Evolutionary conservation across 257 asterid species (phyloP).

Genomic region (Plectranthus barbatus): DNA sequence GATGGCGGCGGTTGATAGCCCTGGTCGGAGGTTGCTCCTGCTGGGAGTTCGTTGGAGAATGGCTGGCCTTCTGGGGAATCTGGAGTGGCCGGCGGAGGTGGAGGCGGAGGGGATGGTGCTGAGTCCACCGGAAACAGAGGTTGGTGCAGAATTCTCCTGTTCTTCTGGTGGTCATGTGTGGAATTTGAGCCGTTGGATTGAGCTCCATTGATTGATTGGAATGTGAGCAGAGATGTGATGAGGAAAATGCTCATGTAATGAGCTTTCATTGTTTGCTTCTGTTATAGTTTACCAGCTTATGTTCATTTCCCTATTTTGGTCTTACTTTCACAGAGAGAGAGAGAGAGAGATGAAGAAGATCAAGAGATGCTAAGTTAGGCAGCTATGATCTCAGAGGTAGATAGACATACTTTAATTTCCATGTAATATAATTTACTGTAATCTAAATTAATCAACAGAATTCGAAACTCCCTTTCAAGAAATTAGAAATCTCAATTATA

Average conservation of each 20-base stretch:
- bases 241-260: constrained; percentile 23
- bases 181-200: not conserved
- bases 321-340: not conserved
- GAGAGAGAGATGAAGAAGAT: constrained; percentile 27
- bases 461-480: too few relatives aligned
- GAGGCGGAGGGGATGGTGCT: constrained; percentile 35
- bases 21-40: constrained; percentile 35
- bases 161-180: not conserved
- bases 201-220: constrained; percentile 19
- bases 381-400: constrained; percentile 15
- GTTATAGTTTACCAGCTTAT: not conserved
- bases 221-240: constrained; percentile 12
- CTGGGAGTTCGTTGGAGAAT: constrained; percentile 54
- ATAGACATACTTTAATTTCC: too few relatives aligned
- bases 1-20: constrained; percentile 38
- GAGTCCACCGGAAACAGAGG: constrained; percentile 54
- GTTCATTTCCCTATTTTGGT: constrained; percentile 25
- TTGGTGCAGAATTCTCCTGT: constrained; percentile 68
- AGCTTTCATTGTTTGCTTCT: constrained; percentile 34
- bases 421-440: too few relatives aligned
- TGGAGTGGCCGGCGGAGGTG: constrained; percentile 27
- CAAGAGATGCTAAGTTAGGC: not conserved
- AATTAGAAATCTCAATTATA: too few relatives aligned
- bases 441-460: too few relatives aligned
- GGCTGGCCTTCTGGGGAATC: constrained; percentile 51